Evolutionary conservation across 2,329 filamentous ascomycete species (phyloP), one percentile per base, ranked within the genome.

Genomic region (Venturia nashicola): DNA sequence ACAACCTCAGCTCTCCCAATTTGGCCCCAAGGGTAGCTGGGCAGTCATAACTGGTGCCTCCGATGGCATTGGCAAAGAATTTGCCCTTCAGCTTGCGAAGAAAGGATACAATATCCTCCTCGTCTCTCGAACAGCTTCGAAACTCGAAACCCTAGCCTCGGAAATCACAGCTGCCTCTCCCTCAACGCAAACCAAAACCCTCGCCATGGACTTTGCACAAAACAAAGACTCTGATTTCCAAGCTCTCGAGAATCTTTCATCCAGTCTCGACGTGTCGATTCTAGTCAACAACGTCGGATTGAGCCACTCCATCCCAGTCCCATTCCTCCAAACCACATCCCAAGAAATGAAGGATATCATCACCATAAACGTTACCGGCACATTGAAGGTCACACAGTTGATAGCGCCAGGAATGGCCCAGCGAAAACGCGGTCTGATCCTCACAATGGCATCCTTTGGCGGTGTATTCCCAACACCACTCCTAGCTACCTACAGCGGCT

Each of bases 401-500:
- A 81, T 99, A 51, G 87, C 89, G 0, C 92, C 94, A 0, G 86
- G 89, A 66, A 91, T 99, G 85, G 83, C 89, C 66, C 81, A 87
- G 73, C 88, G 92, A 71, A 91, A 89, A 77, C 86, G 86, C 65
- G 94, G 95, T 32, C 82, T 99, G 43, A 91, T 99, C 71, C 80
- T 99, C 64, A 99, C 93, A 65, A 97, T 99, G 92, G 94, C 93
- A 59, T 97, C 92, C 12, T 96, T 97, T 73, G 94, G 89, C 67
- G 95, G 94, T 68, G 88, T 95, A 77, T 85, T 94, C 66, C 94
- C 94, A 8, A 96, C 91, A 0, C 92, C 95, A 6, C 86, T 94
- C 63, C 83, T 99, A 55, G 94, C 94, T 14, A 97, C 94, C 3
- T 99, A 99, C 82, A 95, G 90, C 55, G 94, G 94, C 68, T 94